Evolutionary conservation across 257 asterid genomes (phyloP).

Genomic region (Forsythia viridissima): DNA sequence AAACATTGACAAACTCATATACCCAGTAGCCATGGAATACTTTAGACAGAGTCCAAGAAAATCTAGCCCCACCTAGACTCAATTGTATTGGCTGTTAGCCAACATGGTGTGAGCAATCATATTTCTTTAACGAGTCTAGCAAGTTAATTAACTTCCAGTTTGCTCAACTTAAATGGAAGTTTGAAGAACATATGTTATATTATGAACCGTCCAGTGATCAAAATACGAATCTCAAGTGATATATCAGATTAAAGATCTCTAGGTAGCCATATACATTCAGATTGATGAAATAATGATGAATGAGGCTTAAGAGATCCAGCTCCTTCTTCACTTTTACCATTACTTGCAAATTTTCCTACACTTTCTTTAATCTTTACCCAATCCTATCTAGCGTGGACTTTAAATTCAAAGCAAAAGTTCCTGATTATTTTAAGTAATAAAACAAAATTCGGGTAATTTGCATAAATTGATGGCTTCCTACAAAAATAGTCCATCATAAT

Average conservation of each 20-base stretch:
- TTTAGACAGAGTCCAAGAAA: neutral
- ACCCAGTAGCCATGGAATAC: slow-evolving; percentile 4
- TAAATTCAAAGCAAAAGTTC: neutral
- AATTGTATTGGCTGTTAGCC: neutral
- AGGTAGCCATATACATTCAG: neutral
- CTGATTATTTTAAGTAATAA: neutral
- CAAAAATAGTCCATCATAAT: neutral
- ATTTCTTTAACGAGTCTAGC: neutral
- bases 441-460: neutral
- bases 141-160: neutral
- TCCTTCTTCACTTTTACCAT: neutral
- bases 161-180: neutral
- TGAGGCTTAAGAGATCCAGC: neutral
- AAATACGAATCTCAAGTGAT: neutral
- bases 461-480: neutral
- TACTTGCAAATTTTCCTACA: neutral
- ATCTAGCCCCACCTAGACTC: neutral
- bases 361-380: neutral
- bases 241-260: neutral
- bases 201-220: neutral
- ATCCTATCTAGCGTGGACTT: neutral
- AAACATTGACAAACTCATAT: neutral
- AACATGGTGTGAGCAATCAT: neutral
- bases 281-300: neutral
- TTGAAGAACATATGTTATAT: neutral